Conservation (phyloP, 2,329 filamentous ascomycete species). For the Alternaria sp. region DNA sequence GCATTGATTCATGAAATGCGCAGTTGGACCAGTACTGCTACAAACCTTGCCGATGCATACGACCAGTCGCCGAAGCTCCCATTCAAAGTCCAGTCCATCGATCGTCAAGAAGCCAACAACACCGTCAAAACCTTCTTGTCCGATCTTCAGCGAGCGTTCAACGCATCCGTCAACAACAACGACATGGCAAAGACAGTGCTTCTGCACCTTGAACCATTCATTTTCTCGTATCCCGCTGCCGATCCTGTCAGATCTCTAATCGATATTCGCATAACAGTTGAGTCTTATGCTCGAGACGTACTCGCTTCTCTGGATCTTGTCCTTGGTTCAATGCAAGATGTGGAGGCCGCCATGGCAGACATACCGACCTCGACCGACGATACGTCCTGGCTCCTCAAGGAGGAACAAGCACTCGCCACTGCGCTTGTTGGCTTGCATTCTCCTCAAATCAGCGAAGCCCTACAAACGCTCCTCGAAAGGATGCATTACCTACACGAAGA, state of each 20-base stretch:
- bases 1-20: constrained; percentile 30
- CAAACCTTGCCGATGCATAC: constrained; percentile 21
- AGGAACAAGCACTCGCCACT: constrained; percentile 39
- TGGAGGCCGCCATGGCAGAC: constrained; percentile 62
- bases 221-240: constrained; percentile 39
- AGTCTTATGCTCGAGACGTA: constrained; percentile 63
- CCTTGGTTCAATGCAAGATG: constrained; percentile 78
- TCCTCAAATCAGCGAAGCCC: constrained; percentile 57
- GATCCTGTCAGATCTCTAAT: background rate
- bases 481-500: constrained; percentile 54
- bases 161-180: constrained; percentile 25
- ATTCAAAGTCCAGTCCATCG: constrained; percentile 30
- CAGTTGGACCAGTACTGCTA: constrained; percentile 28
- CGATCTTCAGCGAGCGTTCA: constrained; percentile 24
- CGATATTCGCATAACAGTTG: constrained; percentile 18
- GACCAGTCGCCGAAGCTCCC: constrained; percentile 35
- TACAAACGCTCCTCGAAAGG: constrained; percentile 54
- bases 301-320: constrained; percentile 74
- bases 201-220: constrained; percentile 71
- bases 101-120: constrained; percentile 20
- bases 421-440: constrained; percentile 67
- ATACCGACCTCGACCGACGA: constrained; percentile 68
- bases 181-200: constrained; percentile 49
- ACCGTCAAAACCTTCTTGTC: constrained; percentile 17
- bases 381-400: constrained; percentile 66